Evolutionary conservation across 2,329 filamentous ascomycete genomes (phyloP), one percentile per base, ranked within the genome.

Genomic region (Dissoconium aciculare): DNA sequence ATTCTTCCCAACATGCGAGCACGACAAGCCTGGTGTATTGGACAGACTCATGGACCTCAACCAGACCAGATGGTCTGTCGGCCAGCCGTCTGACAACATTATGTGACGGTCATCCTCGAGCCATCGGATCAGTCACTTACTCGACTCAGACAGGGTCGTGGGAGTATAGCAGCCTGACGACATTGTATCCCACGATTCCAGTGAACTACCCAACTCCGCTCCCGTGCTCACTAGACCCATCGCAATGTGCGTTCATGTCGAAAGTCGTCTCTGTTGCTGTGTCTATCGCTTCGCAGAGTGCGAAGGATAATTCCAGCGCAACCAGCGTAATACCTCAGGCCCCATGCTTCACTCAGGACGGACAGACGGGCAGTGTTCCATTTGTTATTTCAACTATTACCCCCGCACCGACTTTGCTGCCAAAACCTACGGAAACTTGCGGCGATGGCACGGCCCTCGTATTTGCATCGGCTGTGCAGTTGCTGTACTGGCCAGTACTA

Each of bases 401-500:
- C n/a, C 19, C 19, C n/a, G 19, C 19, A n/a, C 19, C 19, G 19
- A 23, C 19, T 8, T 8, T 8, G 8, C 8, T 23, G 19, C n/a
- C 8, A 8, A 8, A 23, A 23, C 19, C 19, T 23, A 23, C n/a
- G n/a, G 8, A 8, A 23, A n/a, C 8, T 23, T n/a, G 8, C 19
- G 19, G n/a, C n/a, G n/a, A n/a, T n/a, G n/a, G n/a, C n/a, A n/a
- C n/a, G n/a, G n/a, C n/a, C 23, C 16, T 32, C 26, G 34, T 44
- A 11, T 30, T 33, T 5, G 41, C 30, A 2, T 32, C 28, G 3
- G 31, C 31, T 10, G 39, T 36, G 6, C 28, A 33, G 21, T 31
- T 45, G 4, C 32, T 45, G 16, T 45, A 42, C 26, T 45, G 43
- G 43, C 43, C 43, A 3, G 34, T 45, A n/a, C 36, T 23, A 8